Evolutionary conservation across 257 asterid genomes (phyloP).

Genomic region (Solanum ossicruentum): DNA sequence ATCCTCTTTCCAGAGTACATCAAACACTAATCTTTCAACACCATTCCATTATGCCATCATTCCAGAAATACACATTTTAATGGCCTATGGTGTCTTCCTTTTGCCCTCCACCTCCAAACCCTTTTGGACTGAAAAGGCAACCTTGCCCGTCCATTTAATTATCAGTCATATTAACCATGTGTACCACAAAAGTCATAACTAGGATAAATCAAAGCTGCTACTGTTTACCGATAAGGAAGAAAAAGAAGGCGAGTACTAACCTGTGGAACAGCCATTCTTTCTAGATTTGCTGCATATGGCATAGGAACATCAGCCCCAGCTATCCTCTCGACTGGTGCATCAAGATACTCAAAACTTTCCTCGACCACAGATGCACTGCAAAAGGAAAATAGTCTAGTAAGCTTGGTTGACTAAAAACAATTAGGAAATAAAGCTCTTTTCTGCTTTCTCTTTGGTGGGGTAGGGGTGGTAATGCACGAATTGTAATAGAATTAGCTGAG

Average conservation of each 20-base stretch:
- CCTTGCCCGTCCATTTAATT: background rate
- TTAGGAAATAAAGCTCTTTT: background rate
- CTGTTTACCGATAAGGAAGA: background rate
- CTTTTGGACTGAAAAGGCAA: background rate
- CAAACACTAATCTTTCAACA: background rate
- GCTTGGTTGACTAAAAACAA: background rate
- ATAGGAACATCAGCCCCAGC: constrained; percentile 62
- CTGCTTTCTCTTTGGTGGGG: background rate
- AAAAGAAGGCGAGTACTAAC: constrained; percentile 6
- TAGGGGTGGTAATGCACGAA: background rate
- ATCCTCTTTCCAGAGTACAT: background rate
- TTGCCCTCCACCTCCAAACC: background rate
- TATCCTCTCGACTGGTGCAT: constrained; percentile 60
- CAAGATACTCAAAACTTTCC: constrained; percentile 58
- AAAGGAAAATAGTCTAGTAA: background rate
- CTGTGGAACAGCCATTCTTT: constrained; percentile 62
- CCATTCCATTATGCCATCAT: background rate
- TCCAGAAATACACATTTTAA: background rate
- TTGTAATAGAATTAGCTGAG: background rate
- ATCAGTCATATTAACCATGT: background rate
- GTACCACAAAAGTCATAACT: background rate
- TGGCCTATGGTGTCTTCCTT: background rate
- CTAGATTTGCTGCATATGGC: constrained; percentile 66
- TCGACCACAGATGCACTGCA: constrained; percentile 45
- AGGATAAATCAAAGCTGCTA: background rate